Base-by-base conservation (phyloP, 129 eudicot species). In the Chrysanthemum seticuspe region DNA sequence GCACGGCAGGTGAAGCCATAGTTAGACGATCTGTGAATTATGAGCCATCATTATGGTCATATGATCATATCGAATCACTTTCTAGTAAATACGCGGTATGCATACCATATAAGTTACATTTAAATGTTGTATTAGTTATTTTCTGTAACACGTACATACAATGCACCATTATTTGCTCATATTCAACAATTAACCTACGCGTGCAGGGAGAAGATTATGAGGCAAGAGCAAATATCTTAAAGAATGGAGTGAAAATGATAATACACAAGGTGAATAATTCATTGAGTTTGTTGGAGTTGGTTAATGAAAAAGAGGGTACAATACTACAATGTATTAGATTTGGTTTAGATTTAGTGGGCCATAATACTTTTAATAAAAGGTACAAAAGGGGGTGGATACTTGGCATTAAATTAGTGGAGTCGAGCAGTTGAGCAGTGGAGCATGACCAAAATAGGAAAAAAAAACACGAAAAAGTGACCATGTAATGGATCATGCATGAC, bases 171-270 rank as follows among this genome's bases (percentile, higher is more conserved):
- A 34, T 34, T 34, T 34, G 40, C 6, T 34, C 40, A 34, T 34
- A 4, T 34, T 34, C 40, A 34, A 34, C 40, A 34, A 34, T 11
- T 12, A 14, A 67, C 58, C 1, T 3, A 34, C 3, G 29, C 19
- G 36, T 13, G 44, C 5, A 80, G 83, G 83, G 76, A 60, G 83
- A 79, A 34, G 57, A 10, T 6, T 74, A 67, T 51, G 31, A 23
- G 23, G 44, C 44, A 52, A 44, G 76, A 80, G 76, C 79, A 2
- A 2, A 23, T 61, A 68, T 21, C 21, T 53, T 80, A 60, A 74
- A 68, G 76, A 53, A 68, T 5, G 67, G 10, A 0, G 75, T 79
- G 44, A 79, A 23, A 73, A 59, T 9, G 53, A 21, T 67, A 21
- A 61, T 73, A 31, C 12, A 0, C 5, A 5, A 34, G 40, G 63